A percentile compares a stretch with the other conserved stretches of the same genome.
Evolutionary conservation across 2,329 filamentous ascomycete species (phyloP).

Genomic region (Colletotrichum incanum): DNA sequence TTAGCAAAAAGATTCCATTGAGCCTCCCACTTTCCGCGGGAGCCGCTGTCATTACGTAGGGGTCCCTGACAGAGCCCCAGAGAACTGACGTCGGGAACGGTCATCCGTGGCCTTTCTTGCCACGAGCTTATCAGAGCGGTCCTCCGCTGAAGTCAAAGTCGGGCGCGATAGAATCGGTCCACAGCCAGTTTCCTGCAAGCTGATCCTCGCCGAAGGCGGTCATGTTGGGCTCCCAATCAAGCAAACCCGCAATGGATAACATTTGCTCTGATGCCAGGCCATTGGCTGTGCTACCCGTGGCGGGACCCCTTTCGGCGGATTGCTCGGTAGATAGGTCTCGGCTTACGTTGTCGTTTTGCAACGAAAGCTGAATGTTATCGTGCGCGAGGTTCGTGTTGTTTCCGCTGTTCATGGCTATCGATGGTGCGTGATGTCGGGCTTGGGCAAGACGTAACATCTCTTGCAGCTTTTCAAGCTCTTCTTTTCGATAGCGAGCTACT

Average conservation of each 20-base stretch:
- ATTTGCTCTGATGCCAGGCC: constrained; percentile 26
- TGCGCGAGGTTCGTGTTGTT: neutral
- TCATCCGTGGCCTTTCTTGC: neutral
- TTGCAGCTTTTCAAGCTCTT: constrained; percentile 28
- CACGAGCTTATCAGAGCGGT: neutral
- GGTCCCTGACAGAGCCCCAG: neutral
- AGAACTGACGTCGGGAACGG: neutral
- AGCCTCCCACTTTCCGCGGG: neutral
- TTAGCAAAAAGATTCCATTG: neutral
- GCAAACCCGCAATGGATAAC: constrained; percentile 12
- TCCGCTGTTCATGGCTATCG: neutral
- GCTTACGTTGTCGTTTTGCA: too few relatives aligned
- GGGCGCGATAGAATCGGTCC: neutral
- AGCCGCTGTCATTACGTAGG: neutral
- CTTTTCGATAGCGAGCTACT: constrained; percentile 14
- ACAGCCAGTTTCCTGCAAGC: constrained; percentile 12
- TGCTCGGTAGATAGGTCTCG: neutral
- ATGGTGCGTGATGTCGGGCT: neutral
- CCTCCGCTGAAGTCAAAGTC: constrained; percentile 18
- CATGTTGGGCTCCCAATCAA: constrained; percentile 12
- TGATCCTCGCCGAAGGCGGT: constrained; percentile 6
- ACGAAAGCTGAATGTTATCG: neutral
- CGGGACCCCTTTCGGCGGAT: neutral
- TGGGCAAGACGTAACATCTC: constrained; percentile 16
- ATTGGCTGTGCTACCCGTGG: constrained; percentile 9